Percentiles rank a stretch among this genome's conserved stretches.
Conservation (phyloP, 331 rosid species). For the Spiraea crenata region DNA sequence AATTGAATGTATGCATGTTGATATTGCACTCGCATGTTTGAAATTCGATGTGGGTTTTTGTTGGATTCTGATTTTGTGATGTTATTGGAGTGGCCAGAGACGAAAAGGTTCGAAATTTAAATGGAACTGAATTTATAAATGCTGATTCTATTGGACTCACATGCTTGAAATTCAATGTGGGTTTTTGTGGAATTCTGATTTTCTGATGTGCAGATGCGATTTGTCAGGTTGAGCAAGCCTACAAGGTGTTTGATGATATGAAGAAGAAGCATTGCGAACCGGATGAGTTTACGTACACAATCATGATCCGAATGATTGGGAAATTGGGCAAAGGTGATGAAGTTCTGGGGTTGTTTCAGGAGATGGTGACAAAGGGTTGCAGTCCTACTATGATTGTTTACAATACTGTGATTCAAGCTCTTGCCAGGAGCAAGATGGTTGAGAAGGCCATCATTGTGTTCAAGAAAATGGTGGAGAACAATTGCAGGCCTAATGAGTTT, state of each 20-base stretch:
- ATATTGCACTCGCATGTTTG: neutral
- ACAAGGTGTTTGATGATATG: conserved; percentile 82
- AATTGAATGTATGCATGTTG: neutral
- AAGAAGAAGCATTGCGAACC: conserved; percentile 77
- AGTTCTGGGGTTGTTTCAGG: conserved; percentile 52
- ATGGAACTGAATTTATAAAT: neutral
- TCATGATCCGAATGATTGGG: conserved; percentile 90
- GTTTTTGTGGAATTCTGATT: conserved; percentile 28
- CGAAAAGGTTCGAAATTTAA: conserved; percentile 50
- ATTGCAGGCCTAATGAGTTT: conserved; percentile 80
- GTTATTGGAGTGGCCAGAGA: conserved; percentile 80
- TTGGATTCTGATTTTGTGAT: conserved; percentile 40
- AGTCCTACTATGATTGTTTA: conserved; percentile 59
- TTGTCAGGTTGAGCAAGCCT: conserved; percentile 69
- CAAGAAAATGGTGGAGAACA: conserved; percentile 69
- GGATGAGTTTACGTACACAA: conserved; percentile 80
- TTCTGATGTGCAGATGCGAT: conserved; percentile 30
- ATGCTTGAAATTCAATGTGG: neutral
- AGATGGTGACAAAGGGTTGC: conserved; percentile 60
- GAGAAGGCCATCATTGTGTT: conserved; percentile 69
- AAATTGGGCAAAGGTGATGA: conserved; percentile 60
- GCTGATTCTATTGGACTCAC: neutral
- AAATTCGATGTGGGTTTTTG: neutral
- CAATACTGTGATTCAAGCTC: conserved; percentile 80
- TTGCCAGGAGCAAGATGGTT: conserved; percentile 71